Evolutionary conservation across 345 rosid species (phyloP).

Genomic region (Salix caprea): DNA sequence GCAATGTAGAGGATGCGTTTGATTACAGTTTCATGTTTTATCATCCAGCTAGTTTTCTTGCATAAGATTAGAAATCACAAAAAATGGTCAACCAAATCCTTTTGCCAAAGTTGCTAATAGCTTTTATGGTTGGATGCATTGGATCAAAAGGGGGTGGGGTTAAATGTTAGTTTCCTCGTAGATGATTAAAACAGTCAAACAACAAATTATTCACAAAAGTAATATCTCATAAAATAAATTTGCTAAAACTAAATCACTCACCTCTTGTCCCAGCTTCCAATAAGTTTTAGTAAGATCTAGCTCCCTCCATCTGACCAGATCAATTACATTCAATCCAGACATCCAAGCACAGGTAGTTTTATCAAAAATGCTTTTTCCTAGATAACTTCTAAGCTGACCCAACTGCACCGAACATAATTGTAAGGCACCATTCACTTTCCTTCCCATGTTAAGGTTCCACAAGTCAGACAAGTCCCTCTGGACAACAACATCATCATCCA

Average conservation of each 20-base stretch:
- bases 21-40: neutral
- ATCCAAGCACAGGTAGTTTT: slow-evolving; percentile 70
- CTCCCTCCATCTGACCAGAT: slow-evolving; percentile 74
- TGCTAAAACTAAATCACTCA: slow-evolving; percentile 25
- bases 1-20: neutral
- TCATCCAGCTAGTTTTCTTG: neutral
- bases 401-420: slow-evolving; percentile 63
- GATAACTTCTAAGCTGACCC: slow-evolving; percentile 52
- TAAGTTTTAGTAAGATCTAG: slow-evolving; percentile 52
- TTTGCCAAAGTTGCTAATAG: neutral
- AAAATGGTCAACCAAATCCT: neutral
- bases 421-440: slow-evolving; percentile 78
- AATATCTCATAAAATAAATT: neutral
- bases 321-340: slow-evolving; percentile 85
- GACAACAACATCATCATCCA: slow-evolving; percentile 91
- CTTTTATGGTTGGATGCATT: neutral
- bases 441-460: slow-evolving; percentile 72
- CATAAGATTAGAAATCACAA: neutral
- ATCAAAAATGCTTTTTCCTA: slow-evolving; percentile 41
- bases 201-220: neutral
- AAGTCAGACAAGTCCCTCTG: slow-evolving; percentile 71
- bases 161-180: neutral
- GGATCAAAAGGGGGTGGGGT: neutral
- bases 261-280: slow-evolving; percentile 51
- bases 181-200: neutral